Percentiles rank a stretch among this genome's conserved stretches.
Conservation (phyloP, 106 monocot species). For the Dendrobium catenatum region DNA sequence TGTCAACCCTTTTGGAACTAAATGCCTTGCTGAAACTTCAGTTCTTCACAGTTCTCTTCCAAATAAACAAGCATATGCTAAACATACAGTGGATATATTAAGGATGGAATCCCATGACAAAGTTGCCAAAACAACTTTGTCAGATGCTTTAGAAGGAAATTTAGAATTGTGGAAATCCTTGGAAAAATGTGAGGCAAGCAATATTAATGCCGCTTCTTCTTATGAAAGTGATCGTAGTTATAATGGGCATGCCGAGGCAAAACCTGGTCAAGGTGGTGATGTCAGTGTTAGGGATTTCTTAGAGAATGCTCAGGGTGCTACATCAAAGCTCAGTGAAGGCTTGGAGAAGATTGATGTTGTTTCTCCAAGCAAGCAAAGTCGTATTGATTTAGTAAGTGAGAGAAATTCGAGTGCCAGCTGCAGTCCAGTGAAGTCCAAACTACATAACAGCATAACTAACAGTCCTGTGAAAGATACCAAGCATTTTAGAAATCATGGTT, state of each 20-base stretch:
- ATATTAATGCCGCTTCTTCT: too few species aligned
- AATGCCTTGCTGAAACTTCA: not conserved
- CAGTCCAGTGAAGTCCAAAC: not conserved
- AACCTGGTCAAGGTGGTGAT: too few species aligned
- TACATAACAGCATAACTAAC: not conserved
- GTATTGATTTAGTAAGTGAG: not conserved
- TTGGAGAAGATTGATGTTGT: not conserved
- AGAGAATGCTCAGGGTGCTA: too few species aligned
- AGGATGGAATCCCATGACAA: not conserved
- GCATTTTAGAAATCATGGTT: not conserved
- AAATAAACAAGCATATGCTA: not conserved
- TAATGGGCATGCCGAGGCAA: too few species aligned
- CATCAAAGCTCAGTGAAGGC: too few species aligned
- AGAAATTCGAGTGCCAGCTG: not conserved
- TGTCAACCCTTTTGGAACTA: not conserved
- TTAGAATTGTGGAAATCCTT: not conserved
- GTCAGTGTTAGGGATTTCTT: too few species aligned
- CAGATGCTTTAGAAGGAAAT: not conserved
- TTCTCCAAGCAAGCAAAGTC: not conserved
- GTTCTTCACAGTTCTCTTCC: not conserved
- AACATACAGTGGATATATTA: not conserved
- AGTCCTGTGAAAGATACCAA: not conserved
- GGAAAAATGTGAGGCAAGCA: not conserved
- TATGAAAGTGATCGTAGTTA: too few species aligned
- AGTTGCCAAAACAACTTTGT: not conserved